Percentiles rank a stretch among this genome's conserved stretches.
Evolutionary conservation across 345 rosid genomes (phyloP).

Genomic region (Acer negundo): DNA sequence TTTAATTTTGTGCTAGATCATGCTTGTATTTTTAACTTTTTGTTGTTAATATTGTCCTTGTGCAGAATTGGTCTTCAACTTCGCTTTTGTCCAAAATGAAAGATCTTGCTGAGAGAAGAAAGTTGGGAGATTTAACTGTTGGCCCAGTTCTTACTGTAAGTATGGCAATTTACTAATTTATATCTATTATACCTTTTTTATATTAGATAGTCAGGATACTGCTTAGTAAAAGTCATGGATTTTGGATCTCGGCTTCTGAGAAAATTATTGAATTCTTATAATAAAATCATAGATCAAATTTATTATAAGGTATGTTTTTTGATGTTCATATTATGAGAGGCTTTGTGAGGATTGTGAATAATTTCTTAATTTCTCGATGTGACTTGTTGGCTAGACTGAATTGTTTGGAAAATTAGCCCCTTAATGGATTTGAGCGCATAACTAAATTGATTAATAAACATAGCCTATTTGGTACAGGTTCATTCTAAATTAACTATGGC

Average conservation of each 20-base stretch:
- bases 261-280: neutral
- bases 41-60: slow-evolving; percentile 13
- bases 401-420: too few species aligned
- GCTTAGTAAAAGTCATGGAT: neutral
- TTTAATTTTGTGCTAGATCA: too few species aligned
- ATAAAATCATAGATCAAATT: neutral
- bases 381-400: neutral
- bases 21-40: neutral
- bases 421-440: too few species aligned
- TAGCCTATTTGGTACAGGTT: too few species aligned
- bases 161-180: slow-evolving; percentile 15
- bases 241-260: neutral
- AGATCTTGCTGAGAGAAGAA: slow-evolving; percentile 87
- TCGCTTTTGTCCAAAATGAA: slow-evolving; percentile 65
- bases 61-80: slow-evolving; percentile 80
- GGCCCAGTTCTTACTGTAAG: slow-evolving; percentile 98
- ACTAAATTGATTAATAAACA: too few species aligned
- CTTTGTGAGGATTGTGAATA: neutral
- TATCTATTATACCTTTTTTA: neutral
- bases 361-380: neutral
- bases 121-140: slow-evolving; percentile 81
- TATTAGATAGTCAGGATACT: neutral
- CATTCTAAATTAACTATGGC: too few species aligned
- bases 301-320: neutral
- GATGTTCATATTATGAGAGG: neutral